phyloP scores from a whole-genome alignment of 208 protist species.

The Naegleria fowleri region DNA sequence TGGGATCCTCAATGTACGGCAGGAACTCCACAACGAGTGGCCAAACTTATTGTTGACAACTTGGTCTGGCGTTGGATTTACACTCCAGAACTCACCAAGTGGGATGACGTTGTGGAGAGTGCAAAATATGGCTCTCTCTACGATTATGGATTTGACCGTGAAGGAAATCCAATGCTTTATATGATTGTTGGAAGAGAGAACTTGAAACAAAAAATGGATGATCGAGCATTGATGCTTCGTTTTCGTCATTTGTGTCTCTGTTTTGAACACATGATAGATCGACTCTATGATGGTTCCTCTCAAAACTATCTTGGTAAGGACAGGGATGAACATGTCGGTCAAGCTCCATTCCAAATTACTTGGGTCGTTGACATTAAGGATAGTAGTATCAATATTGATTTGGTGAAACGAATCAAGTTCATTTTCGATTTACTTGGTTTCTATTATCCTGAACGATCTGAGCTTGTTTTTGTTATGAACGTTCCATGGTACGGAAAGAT shows the following conservation, averaged over 20 bases:
- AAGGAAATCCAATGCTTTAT: background rate
- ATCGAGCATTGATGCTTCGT: background rate
- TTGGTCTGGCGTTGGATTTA: background rate
- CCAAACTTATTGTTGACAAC: background rate
- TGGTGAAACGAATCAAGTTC: background rate
- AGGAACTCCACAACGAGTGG: background rate
- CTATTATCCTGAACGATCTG: constrained; percentile 1
- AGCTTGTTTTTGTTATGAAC: background rate
- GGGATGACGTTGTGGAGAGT: background rate
- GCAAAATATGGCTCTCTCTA: background rate
- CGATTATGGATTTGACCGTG: background rate
- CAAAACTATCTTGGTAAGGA: background rate
- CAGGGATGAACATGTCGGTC: background rate
- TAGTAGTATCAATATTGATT: background rate
- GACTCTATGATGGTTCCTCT: background rate
- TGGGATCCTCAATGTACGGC: background rate
- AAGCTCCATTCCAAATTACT: background rate
- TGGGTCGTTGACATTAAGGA: constrained; percentile 18
- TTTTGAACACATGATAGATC: background rate
- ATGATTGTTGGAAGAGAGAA: constrained; percentile 3
- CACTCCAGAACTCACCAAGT: background rate
- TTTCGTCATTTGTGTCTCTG: background rate
- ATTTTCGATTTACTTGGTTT: background rate
- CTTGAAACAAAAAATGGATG: background rate
- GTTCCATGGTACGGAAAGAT: background rate